Evolutionary conservation across 2,329 filamentous ascomycete species (phyloP).

Genomic region (Diplodia seriata): DNA sequence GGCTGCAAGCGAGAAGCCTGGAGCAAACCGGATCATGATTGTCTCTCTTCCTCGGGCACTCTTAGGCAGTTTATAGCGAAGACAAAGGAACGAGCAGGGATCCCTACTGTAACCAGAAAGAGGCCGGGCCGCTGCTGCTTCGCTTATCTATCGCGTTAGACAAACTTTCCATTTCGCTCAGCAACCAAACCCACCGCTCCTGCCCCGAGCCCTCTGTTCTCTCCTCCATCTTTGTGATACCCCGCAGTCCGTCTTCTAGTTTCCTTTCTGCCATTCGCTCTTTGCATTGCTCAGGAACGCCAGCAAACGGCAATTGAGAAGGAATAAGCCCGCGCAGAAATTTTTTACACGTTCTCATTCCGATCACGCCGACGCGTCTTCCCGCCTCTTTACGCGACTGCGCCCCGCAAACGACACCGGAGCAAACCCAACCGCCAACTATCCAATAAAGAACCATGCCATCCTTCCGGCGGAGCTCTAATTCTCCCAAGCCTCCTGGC

Average conservation of each 20-base stretch:
- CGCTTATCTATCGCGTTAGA: neutral
- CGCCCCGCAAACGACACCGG: neutral
- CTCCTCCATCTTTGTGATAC: slow-evolving; percentile 5
- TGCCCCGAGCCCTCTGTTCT: neutral
- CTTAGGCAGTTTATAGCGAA: neutral
- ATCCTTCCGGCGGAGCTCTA: slow-evolving; percentile 4
- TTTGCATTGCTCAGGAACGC: neutral
- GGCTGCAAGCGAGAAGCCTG: neutral
- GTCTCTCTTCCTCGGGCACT: neutral
- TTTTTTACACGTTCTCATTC: neutral
- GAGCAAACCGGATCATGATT: neutral
- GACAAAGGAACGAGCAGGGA: slow-evolving; percentile 1
- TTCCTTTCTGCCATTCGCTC: neutral
- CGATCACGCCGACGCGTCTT: slow-evolving; percentile 16
- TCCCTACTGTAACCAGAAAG: neutral
- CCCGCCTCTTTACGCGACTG: neutral
- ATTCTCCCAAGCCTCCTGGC: slow-evolving; percentile 6
- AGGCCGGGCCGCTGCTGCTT: neutral
- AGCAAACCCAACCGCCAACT: neutral
- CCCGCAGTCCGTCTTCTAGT: neutral
- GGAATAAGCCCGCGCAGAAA: too few species aligned
- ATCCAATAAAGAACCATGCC: neutral
- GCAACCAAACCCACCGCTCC: neutral
- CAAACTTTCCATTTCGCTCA: slow-evolving; percentile 8
- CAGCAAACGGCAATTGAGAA: neutral